phyloP scores from a whole-genome alignment of 345 rosid genomes.

The Arabis hirsuta region DNA sequence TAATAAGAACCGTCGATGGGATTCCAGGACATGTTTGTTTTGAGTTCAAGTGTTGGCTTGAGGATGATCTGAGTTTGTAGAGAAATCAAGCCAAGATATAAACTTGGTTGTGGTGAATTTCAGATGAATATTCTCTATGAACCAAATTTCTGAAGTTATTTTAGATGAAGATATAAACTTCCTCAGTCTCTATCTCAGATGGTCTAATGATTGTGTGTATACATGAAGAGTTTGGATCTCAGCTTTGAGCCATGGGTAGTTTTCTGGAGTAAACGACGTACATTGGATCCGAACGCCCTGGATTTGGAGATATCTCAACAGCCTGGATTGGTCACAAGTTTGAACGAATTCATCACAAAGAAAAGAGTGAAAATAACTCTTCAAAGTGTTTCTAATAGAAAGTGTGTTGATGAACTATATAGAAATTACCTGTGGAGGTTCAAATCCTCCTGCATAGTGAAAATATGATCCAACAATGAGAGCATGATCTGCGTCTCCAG shows the following conservation, averaged over 20 bases:
- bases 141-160: neutral
- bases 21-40: too few species aligned
- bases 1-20: too few species aligned
- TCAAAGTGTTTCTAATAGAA: neutral
- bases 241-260: slow-evolving; percentile 48
- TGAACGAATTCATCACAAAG: slow-evolving; percentile 12
- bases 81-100: too few species aligned
- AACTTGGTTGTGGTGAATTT: too few species aligned
- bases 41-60: too few species aligned
- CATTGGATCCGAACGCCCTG: slow-evolving; percentile 87
- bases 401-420: slow-evolving; percentile 5
- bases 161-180: neutral
- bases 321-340: slow-evolving; percentile 56
- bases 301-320: slow-evolving; percentile 89
- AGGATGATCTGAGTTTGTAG: too few species aligned
- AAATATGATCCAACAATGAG: slow-evolving; percentile 86
- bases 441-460: slow-evolving; percentile 89
- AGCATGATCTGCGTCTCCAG: slow-evolving; percentile 80
- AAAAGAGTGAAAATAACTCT: neutral
- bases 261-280: slow-evolving; percentile 78
- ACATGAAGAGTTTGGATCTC: slow-evolving; percentile 3
- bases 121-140: neutral
- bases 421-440: slow-evolving; percentile 77
- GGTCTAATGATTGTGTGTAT: neutral
- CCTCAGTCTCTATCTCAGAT: neutral